phyloP scores from a whole-genome alignment of 441 rosid species.

The Croton setiger region DNA sequence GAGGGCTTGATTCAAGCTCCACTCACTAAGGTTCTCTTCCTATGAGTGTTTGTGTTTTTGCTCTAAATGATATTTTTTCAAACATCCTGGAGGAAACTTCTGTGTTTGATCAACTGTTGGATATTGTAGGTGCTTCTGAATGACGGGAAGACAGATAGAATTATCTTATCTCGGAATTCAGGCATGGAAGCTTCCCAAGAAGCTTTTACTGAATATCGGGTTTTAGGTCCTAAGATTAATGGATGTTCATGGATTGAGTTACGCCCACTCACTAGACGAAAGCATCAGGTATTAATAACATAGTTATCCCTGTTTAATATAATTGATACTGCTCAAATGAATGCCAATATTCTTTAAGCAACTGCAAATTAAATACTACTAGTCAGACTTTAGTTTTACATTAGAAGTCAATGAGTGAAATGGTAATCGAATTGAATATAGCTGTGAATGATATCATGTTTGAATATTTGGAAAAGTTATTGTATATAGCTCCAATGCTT shows the following conservation, averaged over 20 bases:
- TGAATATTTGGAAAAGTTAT: background rate
- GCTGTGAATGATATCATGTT: background rate
- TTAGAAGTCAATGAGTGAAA: background rate
- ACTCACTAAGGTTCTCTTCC: slow-evolving; percentile 61
- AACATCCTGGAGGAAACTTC: background rate
- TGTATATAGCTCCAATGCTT: too few relatives aligned
- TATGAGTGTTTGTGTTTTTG: background rate
- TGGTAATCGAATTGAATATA: background rate
- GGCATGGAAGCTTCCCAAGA: slow-evolving; percentile 75
- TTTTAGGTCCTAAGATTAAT: slow-evolving; percentile 76
- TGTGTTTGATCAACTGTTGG: background rate
- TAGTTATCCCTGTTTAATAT: slow-evolving; percentile 35
- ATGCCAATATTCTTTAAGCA: background rate
- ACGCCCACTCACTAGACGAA: slow-evolving; percentile 85
- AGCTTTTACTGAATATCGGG: slow-evolving; percentile 79
- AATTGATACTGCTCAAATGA: slow-evolving; percentile 36
- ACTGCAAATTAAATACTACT: background rate
- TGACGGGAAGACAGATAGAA: slow-evolving; percentile 86
- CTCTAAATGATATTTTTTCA: background rate
- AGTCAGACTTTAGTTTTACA: background rate
- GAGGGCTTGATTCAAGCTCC: slow-evolving; percentile 76
- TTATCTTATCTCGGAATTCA: slow-evolving; percentile 56
- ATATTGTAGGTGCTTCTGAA: slow-evolving; percentile 64
- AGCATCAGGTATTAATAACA: slow-evolving; percentile 69
- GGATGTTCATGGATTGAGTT: slow-evolving; percentile 91